A percentile compares a stretch with the other conserved stretches of the same genome.
Conservation (phyloP, 148 eudicot species). For the Mesembryanthemum crystallinum region DNA sequence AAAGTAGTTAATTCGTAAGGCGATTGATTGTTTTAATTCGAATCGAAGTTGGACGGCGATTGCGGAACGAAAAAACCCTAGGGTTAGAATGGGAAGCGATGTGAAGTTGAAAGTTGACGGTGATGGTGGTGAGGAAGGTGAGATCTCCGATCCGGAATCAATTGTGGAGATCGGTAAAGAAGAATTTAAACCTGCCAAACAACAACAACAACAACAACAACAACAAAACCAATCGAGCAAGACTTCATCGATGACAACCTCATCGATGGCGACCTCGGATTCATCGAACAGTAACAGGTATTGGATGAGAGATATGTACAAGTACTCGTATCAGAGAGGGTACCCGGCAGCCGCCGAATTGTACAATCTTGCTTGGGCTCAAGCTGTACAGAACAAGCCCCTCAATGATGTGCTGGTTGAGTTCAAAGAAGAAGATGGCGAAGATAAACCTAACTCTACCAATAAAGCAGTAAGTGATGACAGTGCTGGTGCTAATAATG, state of each 20-base stretch:
- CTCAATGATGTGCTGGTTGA: constrained; percentile 58
- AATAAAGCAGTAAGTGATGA: constrained; percentile 15
- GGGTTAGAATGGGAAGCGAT: constrained; percentile 37
- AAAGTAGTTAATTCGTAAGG: not conserved
- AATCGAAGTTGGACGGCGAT: constrained; percentile 21
- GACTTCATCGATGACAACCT: not conserved
- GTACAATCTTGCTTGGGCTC: constrained; percentile 93
- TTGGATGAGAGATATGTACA: constrained; percentile 68
- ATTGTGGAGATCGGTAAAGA: constrained; percentile 46
- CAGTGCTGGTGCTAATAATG: constrained; percentile 35
- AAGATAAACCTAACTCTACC: constrained; percentile 8
- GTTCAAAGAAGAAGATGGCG: constrained; percentile 25
- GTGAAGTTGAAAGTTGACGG: constrained; percentile 34
- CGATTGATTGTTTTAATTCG: not conserved
- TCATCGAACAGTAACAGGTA: constrained; percentile 22
- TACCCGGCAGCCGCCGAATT: constrained; percentile 53
- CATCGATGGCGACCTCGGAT: constrained; percentile 8
- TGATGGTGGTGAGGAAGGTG: constrained; percentile 63
- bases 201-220: constrained; percentile 11
- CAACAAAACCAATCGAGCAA: constrained; percentile 20
- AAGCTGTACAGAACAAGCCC: constrained; percentile 93
- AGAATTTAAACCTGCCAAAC: constrained; percentile 34
- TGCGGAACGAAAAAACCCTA: constrained; percentile 34
- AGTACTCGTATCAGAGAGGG: constrained; percentile 54
- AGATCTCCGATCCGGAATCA: constrained; percentile 57